Evolutionary conservation across 352 stramenopile species (phyloP), one percentile per base, ranked within the genome.

Genomic region (Phytopythium kandeliae): DNA sequence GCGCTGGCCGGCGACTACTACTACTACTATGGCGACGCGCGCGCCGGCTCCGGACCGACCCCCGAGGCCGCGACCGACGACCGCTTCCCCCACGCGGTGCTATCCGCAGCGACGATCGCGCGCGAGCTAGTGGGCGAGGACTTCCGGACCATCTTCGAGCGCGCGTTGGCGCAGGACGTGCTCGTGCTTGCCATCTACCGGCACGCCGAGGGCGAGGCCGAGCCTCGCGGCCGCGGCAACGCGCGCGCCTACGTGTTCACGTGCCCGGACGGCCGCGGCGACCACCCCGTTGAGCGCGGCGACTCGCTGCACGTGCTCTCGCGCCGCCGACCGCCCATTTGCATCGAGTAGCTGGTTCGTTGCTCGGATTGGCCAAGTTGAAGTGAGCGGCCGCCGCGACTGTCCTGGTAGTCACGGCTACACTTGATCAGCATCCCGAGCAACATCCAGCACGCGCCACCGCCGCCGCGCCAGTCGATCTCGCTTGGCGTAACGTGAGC

Each of bases 201-300:
- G 15, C 69, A 61, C 22, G 58, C 69, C 12, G 57, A 72, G 48
- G 59, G 70, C 25, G 43, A 38, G 8, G 43, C n/a, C 16, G 31
- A 38, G 26, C 28, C 10, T 5, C 52, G 30, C 7, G 46, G 53
- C 7, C 62, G 68, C 4, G 71, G 74, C 13, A 86, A 86, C 45
- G 44, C 60, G 22, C 54, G 82, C 36, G 65, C 74, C 25, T 85
- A 83, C 57, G 65, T 83, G 47, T 70, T 71, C 43, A 86, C 70
- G n/a, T 79, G 70, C 45, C 74, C 74, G 5, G 55, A 67, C n/a
- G 60, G 43, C 24, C 40, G 44, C n/a, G 37, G 42, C 0, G 54
- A 54, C 21, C 53, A 71, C 24, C 51, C 44, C 5, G 46, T 81
- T 37, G 69, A 73, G 57, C 62, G 50, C 30, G 71, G 62, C 2